Evolutionary conservation across 1,284 basidiomycete species (phyloP).

Genomic region (Ganoderma boninense): DNA sequence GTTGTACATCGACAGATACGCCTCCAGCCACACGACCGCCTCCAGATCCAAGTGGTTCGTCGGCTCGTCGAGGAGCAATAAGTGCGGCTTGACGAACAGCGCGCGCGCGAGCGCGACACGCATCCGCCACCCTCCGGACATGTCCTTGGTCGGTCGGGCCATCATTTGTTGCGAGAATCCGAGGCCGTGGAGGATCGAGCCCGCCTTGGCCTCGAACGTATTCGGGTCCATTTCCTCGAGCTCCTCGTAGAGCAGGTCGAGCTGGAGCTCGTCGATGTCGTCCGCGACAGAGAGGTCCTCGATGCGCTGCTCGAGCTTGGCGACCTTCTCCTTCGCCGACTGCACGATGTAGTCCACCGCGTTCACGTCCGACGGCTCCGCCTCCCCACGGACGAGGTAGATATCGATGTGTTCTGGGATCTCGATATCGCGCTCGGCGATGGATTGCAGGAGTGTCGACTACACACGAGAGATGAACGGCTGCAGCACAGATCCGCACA

Average conservation of each 20-base stretch:
- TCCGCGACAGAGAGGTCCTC: conserved; percentile 94
- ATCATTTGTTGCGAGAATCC: conserved; percentile 95
- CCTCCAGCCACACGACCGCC: conserved; percentile 98
- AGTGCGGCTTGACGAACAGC: conserved; percentile 96
- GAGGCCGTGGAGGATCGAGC: conserved; percentile 95
- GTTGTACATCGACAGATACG: conserved; percentile 97
- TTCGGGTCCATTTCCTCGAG: conserved; percentile 96
- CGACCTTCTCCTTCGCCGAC: conserved; percentile 94
- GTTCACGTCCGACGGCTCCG: conserved; percentile 95
- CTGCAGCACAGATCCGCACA: not conserved
- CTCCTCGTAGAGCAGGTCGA: conserved; percentile 93
- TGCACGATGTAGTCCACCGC: conserved; percentile 96
- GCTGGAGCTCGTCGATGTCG: conserved; percentile 86
- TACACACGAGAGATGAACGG: conserved; percentile 24
- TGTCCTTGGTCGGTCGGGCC: conserved; percentile 96
- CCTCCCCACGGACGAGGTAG: conserved; percentile 96
- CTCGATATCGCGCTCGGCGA: conserved; percentile 93
- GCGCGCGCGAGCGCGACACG: conserved; percentile 96
- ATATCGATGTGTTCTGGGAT: conserved; percentile 98
- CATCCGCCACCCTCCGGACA: conserved; percentile 99
- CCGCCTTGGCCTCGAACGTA: conserved; percentile 97
- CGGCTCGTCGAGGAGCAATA: conserved; percentile 91
- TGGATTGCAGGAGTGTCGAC: conserved; percentile 62
- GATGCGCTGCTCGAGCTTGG: conserved; percentile 93
- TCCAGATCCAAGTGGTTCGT: conserved; percentile 91